Conservation (phyloP, 1,284 basidiomycete genomes). For the Leccinum ponderosum region DNA sequence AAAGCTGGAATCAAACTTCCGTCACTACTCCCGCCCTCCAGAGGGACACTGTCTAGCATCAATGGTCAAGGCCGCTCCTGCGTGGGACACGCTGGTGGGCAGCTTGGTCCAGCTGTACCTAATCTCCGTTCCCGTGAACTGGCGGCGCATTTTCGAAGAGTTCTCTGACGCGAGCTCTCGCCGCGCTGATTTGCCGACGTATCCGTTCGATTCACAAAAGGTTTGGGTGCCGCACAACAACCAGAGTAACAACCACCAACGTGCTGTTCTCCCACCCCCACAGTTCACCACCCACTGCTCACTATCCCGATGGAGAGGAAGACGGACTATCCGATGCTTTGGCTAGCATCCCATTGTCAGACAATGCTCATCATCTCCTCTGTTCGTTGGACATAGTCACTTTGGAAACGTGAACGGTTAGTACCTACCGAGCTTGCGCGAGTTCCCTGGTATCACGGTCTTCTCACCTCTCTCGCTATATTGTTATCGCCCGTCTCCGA, state of each 20-base stretch:
- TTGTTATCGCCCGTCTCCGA: constrained; percentile 50
- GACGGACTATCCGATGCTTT: constrained; percentile 22
- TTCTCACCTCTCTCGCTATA: constrained; percentile 61
- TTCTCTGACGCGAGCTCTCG: constrained; percentile 37
- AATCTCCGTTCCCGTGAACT: constrained; percentile 43
- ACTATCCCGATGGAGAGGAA: constrained; percentile 19
- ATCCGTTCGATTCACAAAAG: constrained; percentile 36
- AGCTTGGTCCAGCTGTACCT: constrained; percentile 52
- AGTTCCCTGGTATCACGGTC: constrained; percentile 65
- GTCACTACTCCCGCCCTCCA: constrained; percentile 33
- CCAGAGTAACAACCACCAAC: background rate
- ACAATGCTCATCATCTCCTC: constrained; percentile 34
- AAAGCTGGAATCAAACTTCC: too few species aligned
- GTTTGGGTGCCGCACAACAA: constrained; percentile 60
- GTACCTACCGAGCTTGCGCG: constrained; percentile 61
- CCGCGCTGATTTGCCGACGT: constrained; percentile 47
- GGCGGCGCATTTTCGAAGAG: constrained; percentile 57
- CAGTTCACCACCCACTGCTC: too few species aligned
- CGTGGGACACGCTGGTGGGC: constrained; percentile 46
- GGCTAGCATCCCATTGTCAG: constrained; percentile 16
- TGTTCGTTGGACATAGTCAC: constrained; percentile 52
- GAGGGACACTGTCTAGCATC: constrained; percentile 44
- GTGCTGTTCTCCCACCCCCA: background rate
- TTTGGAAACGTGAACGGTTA: constrained; percentile 64
- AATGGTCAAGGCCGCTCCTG: constrained; percentile 45